Base-by-base conservation (phyloP, 352 stramenopile genomes). In the Pythium sukuiense region DNA sequence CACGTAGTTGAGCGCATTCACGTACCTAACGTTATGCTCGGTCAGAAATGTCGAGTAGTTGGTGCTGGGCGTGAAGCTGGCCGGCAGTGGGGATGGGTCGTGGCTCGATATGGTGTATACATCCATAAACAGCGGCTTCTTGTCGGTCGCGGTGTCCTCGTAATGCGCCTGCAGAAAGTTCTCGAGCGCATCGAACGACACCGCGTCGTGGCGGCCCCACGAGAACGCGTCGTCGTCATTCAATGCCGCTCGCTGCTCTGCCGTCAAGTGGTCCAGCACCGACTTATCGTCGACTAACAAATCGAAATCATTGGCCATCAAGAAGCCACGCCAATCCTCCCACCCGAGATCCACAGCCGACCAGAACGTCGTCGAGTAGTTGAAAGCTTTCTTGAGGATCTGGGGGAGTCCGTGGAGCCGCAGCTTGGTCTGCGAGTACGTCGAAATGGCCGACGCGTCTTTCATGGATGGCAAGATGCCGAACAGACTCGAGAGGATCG, bases 31-130 rank as follows among this genome's bases (percentile, higher is more conserved):
- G n/a, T 70, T 70, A 18, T 61, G 2, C 33, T 35, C 41, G 8
- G 63, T 70, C 14, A 61, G 9, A 5, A 50, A 65, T 5, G 24
- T 7, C 26, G 63, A 65, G 26, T 60, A 65, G 63, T 70, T 60
- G 46, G 32, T 39, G 35, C 53, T 61, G 6, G 63, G 43, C n/a
- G 11, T 32, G 26, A 59, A 69, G 18, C 2, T 48, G 29, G n/a
- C 12, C 13, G 63, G 63, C 8, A 53, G 0, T 2, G 3, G 3
- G 32, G 37, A 70, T 18, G 63, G 63, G 35, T 68, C 53, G 37
- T 69, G 63, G 3, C 45, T 60, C 18, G 63, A 49, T 26, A 69
- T 35, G 33, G 63, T 55, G 55, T 69, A 69, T 24, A 64, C 32
- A 29, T 69, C 56, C 24, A 69, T 39, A n/a, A 69, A 69, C 12